Evolutionary conservation across 108 stramenopile genomes (phyloP).

Genomic region (Bacterosira constricta): DNA sequence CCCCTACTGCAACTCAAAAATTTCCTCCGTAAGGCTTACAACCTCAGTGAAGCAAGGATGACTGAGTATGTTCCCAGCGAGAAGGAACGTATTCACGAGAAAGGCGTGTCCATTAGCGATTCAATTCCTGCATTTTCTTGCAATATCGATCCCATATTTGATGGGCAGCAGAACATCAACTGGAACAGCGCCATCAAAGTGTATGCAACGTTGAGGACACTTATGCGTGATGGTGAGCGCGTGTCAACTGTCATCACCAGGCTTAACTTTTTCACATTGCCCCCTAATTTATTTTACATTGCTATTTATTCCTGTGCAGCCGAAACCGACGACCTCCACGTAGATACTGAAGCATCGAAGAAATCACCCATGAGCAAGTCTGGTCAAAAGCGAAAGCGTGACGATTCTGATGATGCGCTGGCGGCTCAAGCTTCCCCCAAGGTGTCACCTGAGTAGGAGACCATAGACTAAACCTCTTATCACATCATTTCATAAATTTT

Average conservation of each 20-base stretch:
- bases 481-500: not conserved
- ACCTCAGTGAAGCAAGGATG: constrained; percentile 70
- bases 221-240: constrained; percentile 30
- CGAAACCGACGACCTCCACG: constrained; percentile 19
- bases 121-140: constrained; percentile 26
- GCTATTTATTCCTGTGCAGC: too few species aligned
- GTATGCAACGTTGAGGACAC: constrained; percentile 25
- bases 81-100: constrained; percentile 57
- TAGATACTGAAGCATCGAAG: constrained; percentile 11
- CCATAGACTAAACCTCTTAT: not conserved
- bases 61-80: constrained; percentile 72
- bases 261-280: too few species aligned
- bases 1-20: constrained; percentile 74
- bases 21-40: constrained; percentile 74
- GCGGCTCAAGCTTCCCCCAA: not conserved
- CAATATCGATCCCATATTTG: constrained; percentile 17
- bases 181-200: constrained; percentile 37
- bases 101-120: constrained; percentile 33
- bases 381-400: constrained; percentile 21
- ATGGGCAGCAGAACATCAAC: constrained; percentile 19
- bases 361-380: constrained; percentile 10
- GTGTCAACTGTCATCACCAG: too few species aligned
- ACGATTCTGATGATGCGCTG: constrained; percentile 1
- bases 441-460: constrained; percentile 5
- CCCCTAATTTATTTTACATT: too few species aligned